Evolutionary conservation across 1,284 basidiomycete genomes (phyloP).

Genomic region (Cystobasidium slooffiae): DNA sequence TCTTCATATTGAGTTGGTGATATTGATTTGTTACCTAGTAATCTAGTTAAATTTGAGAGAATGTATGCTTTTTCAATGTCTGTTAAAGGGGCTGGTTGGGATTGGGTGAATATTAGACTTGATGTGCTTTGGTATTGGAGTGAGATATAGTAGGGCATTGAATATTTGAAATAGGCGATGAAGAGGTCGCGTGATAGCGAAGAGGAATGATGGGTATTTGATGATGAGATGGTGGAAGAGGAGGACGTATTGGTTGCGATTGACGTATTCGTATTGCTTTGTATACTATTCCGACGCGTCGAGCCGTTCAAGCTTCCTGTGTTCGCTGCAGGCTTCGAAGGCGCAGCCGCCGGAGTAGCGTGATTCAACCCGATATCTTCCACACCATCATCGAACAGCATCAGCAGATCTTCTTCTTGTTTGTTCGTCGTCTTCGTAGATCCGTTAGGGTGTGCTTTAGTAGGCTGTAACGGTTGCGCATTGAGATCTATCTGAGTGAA

Average conservation of each 20-base stretch:
- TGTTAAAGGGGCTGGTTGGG: conserved; percentile 6
- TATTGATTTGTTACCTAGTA: conserved; percentile 65
- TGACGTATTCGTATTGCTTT: neutral
- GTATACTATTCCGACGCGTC: neutral
- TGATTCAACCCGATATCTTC: conserved; percentile 46
- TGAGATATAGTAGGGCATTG: conserved; percentile 53
- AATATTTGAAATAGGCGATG: conserved; percentile 46
- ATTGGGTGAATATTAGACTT: conserved; percentile 52
- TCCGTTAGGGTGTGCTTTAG: conserved; percentile 1
- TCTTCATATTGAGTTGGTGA: conserved; percentile 66
- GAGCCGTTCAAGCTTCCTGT: neutral
- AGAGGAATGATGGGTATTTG: neutral
- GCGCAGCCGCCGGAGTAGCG: neutral
- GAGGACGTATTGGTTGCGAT: neutral
- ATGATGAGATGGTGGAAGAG: neutral
- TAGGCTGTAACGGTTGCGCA: conserved; percentile 33
- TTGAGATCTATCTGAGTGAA: conserved; percentile 41
- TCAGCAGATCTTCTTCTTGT: conserved; percentile 53
- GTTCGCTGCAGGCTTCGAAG: neutral
- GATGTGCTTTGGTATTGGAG: conserved; percentile 51
- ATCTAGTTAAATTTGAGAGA: conserved; percentile 71
- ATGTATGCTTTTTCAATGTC: conserved; percentile 52
- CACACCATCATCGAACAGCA: conserved; percentile 58
- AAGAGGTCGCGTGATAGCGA: conserved; percentile 44
- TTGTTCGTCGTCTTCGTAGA: neutral